These are phyloP conservation scores for Termitomyces sp. DNA, from an alignment of 768 basidiomycete genomes.

Conservation along the genomic window DNA sequence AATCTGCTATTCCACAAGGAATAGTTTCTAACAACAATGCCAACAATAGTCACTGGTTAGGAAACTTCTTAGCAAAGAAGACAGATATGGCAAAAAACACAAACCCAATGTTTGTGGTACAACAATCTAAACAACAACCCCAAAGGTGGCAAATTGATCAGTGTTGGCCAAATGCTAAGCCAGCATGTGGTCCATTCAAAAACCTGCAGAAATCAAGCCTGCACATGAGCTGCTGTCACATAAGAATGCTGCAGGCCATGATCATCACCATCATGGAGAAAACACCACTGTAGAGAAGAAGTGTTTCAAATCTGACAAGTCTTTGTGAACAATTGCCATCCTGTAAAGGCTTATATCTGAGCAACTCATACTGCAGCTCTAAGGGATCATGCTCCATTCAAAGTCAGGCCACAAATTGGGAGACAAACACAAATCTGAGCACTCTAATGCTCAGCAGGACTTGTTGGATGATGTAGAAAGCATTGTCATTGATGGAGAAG, in stretches of 20 bases:
- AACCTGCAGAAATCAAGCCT: no score
- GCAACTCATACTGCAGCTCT: background rate
- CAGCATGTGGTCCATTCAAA: no score
- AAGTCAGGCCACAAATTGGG: background rate
- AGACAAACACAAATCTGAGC: background rate
- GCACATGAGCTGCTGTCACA: background rate
- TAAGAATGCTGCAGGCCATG: background rate
- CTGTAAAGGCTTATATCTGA: background rate
- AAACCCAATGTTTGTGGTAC: no score
- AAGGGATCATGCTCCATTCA: background rate
- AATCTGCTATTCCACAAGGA: background rate
- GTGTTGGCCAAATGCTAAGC: no score
- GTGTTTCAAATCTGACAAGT: background rate
- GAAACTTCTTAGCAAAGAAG: no score
- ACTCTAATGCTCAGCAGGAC: background rate
- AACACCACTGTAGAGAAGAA: no score
- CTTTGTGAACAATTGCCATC: background rate
- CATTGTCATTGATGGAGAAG: background rate
- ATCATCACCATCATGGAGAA: background rate
- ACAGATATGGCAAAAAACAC: no score
- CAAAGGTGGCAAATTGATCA: no score
- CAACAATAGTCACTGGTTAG: no score
- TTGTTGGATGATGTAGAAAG: background rate
- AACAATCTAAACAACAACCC: no score
- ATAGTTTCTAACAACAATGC: no score